Percentiles rank a stretch among this genome's conserved stretches.
Evolutionary conservation across 192 early-diverging fungal species (phyloP).

Genomic region (Martensiomyces pterosporus): DNA sequence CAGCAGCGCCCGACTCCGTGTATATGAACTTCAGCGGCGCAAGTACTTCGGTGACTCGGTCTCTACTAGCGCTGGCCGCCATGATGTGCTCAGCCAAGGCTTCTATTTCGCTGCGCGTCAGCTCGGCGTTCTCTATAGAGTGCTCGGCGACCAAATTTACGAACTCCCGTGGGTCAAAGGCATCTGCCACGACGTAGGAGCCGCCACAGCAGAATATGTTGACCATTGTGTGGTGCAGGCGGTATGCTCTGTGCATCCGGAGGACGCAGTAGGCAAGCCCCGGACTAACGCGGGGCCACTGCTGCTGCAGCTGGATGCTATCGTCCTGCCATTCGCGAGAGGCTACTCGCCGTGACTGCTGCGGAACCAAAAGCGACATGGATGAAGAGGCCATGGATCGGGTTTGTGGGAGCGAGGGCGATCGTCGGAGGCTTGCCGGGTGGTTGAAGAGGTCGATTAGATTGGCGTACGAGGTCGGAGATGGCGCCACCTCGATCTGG

Average conservation of each 20-base stretch:
- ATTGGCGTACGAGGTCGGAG: too few relatives aligned
- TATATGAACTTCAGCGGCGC: slow-evolving; percentile 26
- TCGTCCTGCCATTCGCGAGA: too few relatives aligned
- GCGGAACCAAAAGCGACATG: too few relatives aligned
- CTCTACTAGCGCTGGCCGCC: background rate
- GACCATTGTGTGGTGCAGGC: slow-evolving; percentile 25
- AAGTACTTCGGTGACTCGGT: slow-evolving; percentile 10
- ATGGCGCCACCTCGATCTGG: too few relatives aligned
- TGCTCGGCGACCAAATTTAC: slow-evolving; percentile 5
- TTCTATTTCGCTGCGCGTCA: slow-evolving; percentile 19
- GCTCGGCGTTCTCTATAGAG: slow-evolving; percentile 20
- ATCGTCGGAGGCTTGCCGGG: too few relatives aligned
- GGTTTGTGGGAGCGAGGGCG: too few relatives aligned
- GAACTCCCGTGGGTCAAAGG: slow-evolving; percentile 24
- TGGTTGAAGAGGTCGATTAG: too few relatives aligned
- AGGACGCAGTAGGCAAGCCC: slow-evolving; percentile 20
- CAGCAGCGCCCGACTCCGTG: slow-evolving; percentile 15
- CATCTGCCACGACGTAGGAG: slow-evolving; percentile 19
- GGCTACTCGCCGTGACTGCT: too few relatives aligned
- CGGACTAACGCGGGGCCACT: too few relatives aligned
- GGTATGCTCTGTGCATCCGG: slow-evolving; percentile 33
- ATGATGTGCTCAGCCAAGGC: slow-evolving; percentile 13
- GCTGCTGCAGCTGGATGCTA: too few relatives aligned
- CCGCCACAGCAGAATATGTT: slow-evolving; percentile 38
- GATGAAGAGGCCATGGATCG: too few relatives aligned